Evolutionary conservation across 108 stramenopile genomes (phyloP), one percentile per base, ranked within the genome.

Genomic region (Skeletonema marinoi): DNA sequence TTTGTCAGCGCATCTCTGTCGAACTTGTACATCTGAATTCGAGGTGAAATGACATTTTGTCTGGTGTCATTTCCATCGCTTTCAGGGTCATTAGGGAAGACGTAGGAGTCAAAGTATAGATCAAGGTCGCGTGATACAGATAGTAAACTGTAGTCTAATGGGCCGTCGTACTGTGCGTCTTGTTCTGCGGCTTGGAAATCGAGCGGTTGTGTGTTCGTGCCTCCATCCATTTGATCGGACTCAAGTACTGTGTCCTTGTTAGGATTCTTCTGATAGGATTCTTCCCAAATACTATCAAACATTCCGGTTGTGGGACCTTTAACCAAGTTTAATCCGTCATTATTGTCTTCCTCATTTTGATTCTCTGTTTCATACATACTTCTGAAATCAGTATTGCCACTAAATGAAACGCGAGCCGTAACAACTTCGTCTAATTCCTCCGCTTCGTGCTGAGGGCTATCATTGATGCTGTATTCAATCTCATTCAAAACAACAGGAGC

Each of bases 81-180:
- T 8, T 19, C 21, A 44, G 67, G 60, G 30, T 58, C 59, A 35
- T 32, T 33, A 7, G 84, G 84, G 78, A 95, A 95, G 39, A 95
- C 89, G 69, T 82, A 92, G 2, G 68, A 62, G 16, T 82, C 71
- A 73, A 92, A 95, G 71, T 95, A 95, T 16, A 91, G 50, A 32
- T 92, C 86, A 25, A 90, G 66, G 78, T 95, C 87, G 31, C 83
- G 80, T 12, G 77, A 66, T 16, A 92, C 88, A 1, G 68, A 75
- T 13, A 90, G 33, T 11, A 81, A 46, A 13, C 80, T 73, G 33
- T 78, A 89, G 32, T 80, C 64, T 36, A 68, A 65, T 8, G 88
- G 88, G 14, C 94, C 94, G 71, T 87, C 88, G 58, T 89, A 95
- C 11, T 46, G 60, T 13, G 78, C 76, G 36, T 80, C 82, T 56